These are phyloP conservation scores for Clarireedia paspali DNA, from an alignment of 2,329 filamentous ascomycete genomes.

Conservation along the genomic window DNA sequence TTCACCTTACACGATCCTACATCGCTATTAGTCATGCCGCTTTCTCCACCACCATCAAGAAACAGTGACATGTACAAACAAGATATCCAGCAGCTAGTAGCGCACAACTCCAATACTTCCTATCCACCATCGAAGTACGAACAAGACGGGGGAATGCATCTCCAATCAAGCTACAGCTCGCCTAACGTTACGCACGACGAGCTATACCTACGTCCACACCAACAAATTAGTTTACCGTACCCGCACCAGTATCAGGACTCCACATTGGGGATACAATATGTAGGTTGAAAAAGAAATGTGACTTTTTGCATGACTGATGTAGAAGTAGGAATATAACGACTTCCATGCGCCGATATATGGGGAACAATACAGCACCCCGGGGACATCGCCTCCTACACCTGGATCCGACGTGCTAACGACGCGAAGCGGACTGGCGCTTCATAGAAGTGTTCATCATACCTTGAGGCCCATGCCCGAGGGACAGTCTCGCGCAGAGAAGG, in stretches of 20 bases:
- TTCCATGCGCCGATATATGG: conserved; percentile 17
- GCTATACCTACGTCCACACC: conserved; percentile 14
- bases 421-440: conserved; percentile 23
- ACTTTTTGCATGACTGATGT: conserved; percentile 12
- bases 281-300: conserved; percentile 10
- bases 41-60: conserved; percentile 34
- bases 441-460: conserved; percentile 18
- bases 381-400: conserved; percentile 44
- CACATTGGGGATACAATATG: conserved; percentile 23
- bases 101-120: conserved; percentile 34
- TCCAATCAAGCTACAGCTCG: conserved; percentile 24
- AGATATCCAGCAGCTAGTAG: conserved; percentile 36
- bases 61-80: conserved; percentile 33
- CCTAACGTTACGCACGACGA: conserved; percentile 18
- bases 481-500: conserved; percentile 18
- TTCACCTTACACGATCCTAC: background rate
- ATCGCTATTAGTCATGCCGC: conserved; percentile 15
- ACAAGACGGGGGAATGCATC: conserved; percentile 18
- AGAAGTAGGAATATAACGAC: conserved; percentile 19
- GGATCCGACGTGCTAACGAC: conserved; percentile 27
- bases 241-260: conserved; percentile 24
- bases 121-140: conserved; percentile 24
- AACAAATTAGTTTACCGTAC: conserved; percentile 21
- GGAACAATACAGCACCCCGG: conserved; percentile 42
- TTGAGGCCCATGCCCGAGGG: conserved; percentile 24